These are phyloP conservation scores for Nannochloris sp. DNA, from an alignment of 139 green algal species.

Conservation along the genomic window DNA sequence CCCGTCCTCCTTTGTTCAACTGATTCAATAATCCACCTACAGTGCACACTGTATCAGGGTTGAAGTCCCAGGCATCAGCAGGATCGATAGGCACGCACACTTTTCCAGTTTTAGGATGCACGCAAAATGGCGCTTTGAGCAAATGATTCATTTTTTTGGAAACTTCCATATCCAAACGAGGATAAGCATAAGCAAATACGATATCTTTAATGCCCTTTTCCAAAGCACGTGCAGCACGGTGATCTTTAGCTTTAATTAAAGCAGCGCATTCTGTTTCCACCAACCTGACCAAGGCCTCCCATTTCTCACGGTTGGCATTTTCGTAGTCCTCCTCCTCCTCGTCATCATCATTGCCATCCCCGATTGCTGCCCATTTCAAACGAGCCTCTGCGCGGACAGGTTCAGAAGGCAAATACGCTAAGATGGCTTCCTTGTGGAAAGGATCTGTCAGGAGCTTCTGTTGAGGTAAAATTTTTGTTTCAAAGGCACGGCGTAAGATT, in stretches of 20 bases:
- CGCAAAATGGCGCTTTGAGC: conserved; percentile 98
- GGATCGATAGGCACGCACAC: conserved; percentile 96
- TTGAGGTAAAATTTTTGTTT: conserved; percentile 47
- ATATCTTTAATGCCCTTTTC: conserved; percentile 39
- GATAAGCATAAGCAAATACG: conserved; percentile 86
- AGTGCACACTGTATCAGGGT: conserved; percentile 77
- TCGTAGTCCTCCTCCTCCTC: too few relatives aligned
- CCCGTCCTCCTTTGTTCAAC: conserved; percentile 25
- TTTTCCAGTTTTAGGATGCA: conserved; percentile 98
- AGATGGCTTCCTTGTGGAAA: conserved; percentile 35
- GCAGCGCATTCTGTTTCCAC: neutral
- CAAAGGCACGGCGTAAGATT: conserved; percentile 39
- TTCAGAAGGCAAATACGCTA: conserved; percentile 55
- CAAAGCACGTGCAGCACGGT: conserved; percentile 1
- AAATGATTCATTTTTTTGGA: conserved; percentile 99
- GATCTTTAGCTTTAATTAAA: conserved; percentile 6
- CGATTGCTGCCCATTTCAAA: conserved; percentile 5
- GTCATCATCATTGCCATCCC: neutral
- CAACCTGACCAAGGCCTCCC: conserved; percentile 4
- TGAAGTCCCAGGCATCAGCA: conserved; percentile 60
- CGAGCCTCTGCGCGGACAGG: conserved; percentile 27
- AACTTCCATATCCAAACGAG: conserved; percentile 94
- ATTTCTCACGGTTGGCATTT: conserved; percentile 13
- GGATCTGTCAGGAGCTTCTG: conserved; percentile 66
- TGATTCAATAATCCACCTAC: conserved; percentile 59